Conservation (phyloP, 192 early-diverging fungal species). For the Phlyctochytrium arcticum region DNA sequence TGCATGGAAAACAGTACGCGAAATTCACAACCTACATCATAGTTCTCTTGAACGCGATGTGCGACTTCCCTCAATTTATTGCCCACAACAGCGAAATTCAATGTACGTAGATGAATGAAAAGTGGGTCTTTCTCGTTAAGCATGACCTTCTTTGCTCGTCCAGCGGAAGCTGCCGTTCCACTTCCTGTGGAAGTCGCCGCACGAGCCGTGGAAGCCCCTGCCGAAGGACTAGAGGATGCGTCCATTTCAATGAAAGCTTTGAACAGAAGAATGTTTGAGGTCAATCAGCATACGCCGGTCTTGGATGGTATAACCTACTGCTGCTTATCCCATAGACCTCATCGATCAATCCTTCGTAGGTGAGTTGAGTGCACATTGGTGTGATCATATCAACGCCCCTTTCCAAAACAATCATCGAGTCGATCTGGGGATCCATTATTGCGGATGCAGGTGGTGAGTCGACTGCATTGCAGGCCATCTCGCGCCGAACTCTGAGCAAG, state of each 20-base stretch:
- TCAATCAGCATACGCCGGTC: too few relatives aligned
- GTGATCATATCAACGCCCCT: constrained; percentile 86
- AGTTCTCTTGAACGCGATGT: constrained; percentile 76
- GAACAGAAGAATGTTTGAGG: neutral
- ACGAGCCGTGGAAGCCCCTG: neutral
- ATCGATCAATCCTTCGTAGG: constrained; percentile 95
- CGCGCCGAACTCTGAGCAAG: too few relatives aligned
- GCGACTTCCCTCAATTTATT: constrained; percentile 78
- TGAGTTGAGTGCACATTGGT: constrained; percentile 90
- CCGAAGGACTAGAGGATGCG: constrained; percentile 23
- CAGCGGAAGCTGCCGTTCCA: neutral
- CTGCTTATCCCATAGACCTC: constrained; percentile 81
- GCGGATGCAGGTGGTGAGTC: too few relatives aligned
- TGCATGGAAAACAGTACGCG: neutral
- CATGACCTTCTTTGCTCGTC: constrained; percentile 62
- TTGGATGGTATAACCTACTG: constrained; percentile 45
- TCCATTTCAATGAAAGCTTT: constrained; percentile 76
- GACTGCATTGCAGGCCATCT: too few relatives aligned
- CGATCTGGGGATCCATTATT: too few relatives aligned
- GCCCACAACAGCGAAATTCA: constrained; percentile 90
- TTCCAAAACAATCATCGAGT: constrained; percentile 89
- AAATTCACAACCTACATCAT: constrained; percentile 57
- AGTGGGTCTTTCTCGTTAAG: constrained; percentile 79
- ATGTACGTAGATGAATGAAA: constrained; percentile 75
- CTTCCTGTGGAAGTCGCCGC: neutral